phyloP scores from a whole-genome alignment of 805 yeast species.

The Suhomyces pyralidae region DNA sequence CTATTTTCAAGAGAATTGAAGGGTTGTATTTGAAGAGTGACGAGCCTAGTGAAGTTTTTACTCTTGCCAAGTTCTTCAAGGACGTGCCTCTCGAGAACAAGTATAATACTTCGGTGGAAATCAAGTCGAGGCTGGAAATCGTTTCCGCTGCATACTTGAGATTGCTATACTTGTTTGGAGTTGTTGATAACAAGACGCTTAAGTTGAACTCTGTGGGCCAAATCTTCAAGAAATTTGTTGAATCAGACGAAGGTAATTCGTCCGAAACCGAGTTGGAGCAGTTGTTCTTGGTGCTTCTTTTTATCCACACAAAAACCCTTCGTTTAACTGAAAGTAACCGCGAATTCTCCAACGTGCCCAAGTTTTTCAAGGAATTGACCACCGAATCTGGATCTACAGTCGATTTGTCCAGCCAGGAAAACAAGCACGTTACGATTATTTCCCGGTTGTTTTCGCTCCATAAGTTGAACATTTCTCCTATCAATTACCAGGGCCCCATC shows the following conservation, averaged over 20 bases:
- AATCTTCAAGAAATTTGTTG: constrained; percentile 36
- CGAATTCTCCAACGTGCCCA: constrained; percentile 32
- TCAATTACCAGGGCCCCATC: constrained; percentile 61
- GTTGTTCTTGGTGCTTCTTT: constrained; percentile 46
- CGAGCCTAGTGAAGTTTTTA: constrained; percentile 20
- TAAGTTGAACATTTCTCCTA: constrained; percentile 37
- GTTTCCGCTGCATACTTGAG: constrained; percentile 57
- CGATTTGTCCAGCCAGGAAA: constrained; percentile 42
- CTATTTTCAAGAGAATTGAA: constrained; percentile 41
- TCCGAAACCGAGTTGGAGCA: constrained; percentile 32
- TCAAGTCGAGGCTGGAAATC: constrained; percentile 50
- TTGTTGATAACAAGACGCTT: constrained; percentile 42
- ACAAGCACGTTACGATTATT: constrained; percentile 27
- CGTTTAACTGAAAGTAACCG: constrained; percentile 39
- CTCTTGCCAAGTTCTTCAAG: constrained; percentile 22
- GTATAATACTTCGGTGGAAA: constrained; percentile 18
- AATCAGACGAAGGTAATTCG: constrained; percentile 11
- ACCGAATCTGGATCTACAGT: constrained; percentile 1
- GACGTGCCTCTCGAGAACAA: constrained; percentile 17
- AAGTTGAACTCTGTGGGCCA: constrained; percentile 52
- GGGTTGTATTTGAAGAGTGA: constrained; percentile 18
- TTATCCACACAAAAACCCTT: constrained; percentile 35
- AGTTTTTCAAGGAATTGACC: constrained; percentile 24
- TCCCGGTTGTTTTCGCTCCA: constrained; percentile 37
- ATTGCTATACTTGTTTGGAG: constrained; percentile 48